Percentiles rank a stretch among this genome's conserved stretches.
Evolutionary conservation across 2,329 filamentous ascomycete species (phyloP).

Genomic region (Biscogniauxia sp.): DNA sequence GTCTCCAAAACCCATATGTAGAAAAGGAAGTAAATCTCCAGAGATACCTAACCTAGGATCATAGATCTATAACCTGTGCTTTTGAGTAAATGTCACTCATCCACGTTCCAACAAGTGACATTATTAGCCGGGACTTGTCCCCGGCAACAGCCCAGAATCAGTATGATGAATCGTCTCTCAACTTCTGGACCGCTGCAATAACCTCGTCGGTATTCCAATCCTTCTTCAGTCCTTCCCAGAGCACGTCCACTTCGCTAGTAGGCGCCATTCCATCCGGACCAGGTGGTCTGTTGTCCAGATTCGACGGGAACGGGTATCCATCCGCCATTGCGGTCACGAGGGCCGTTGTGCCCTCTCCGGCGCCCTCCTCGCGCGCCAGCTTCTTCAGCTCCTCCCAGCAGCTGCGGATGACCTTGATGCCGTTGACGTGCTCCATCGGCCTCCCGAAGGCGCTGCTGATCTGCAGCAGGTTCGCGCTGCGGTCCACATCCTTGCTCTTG

Average conservation of each 20-base stretch:
- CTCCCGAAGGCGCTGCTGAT: conserved; percentile 62
- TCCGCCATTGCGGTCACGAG: conserved; percentile 45
- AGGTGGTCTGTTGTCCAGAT: conserved; percentile 52
- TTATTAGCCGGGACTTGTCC: too few relatives aligned
- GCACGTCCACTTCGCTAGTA: conserved; percentile 11
- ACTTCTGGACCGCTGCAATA: conserved; percentile 6
- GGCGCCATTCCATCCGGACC: conserved; percentile 55
- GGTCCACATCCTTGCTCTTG: conserved; percentile 42
- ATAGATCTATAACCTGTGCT: too few relatives aligned
- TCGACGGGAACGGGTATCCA: conserved; percentile 59
- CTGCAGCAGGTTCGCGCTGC: conserved; percentile 61
- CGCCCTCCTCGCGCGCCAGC: conserved; percentile 4
- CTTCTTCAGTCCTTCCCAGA: conserved; percentile 8
- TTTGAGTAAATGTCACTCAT: too few relatives aligned
- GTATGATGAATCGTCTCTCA: conserved; percentile 7
- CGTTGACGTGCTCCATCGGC: conserved; percentile 61
- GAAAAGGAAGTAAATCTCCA: too few relatives aligned
- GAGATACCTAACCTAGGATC: too few relatives aligned
- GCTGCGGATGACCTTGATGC: conserved; percentile 43
- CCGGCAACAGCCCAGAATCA: background rate
- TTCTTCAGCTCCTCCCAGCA: conserved; percentile 41
- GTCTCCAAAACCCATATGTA: too few relatives aligned
- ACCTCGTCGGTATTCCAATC: conserved; percentile 13
- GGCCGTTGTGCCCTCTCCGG: conserved; percentile 3
- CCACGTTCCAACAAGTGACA: too few relatives aligned